These are phyloP conservation scores for Trichoderma endophyticum DNA, from an alignment of 2,329 filamentous ascomycete genomes.

Conservation along the genomic window DNA sequence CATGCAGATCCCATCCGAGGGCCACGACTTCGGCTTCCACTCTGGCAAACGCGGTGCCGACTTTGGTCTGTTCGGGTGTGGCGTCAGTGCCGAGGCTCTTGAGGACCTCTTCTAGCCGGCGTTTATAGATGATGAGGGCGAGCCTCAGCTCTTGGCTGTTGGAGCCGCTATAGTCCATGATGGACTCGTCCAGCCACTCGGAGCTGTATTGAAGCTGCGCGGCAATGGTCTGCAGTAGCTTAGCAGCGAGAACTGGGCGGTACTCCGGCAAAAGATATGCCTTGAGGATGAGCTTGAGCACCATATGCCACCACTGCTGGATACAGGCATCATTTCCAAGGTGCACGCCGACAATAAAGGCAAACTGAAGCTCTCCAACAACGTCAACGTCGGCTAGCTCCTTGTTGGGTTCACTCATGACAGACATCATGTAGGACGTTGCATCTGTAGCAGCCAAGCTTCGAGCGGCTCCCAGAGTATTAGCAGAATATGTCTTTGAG, in stretches of 20 bases:
- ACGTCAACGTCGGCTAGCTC: conserved; percentile 41
- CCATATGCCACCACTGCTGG: conserved; percentile 60
- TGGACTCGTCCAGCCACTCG: conserved; percentile 45
- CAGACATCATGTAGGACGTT: conserved; percentile 43
- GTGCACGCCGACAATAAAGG: conserved; percentile 55
- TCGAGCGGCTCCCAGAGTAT: conserved; percentile 36
- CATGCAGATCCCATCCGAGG: conserved; percentile 56
- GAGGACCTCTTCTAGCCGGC: conserved; percentile 48
- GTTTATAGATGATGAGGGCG: conserved; percentile 53
- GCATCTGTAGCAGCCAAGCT: conserved; percentile 48
- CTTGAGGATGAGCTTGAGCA: conserved; percentile 50
- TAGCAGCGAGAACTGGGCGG: conserved; percentile 43
- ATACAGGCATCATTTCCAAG: conserved; percentile 58
- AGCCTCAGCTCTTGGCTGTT: conserved; percentile 40
- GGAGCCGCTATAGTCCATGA: conserved; percentile 36
- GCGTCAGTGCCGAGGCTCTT: conserved; percentile 33
- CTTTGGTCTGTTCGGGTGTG: conserved; percentile 41
- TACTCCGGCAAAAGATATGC: conserved; percentile 44
- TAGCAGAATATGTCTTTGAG: conserved; percentile 41
- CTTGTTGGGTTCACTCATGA: conserved; percentile 33
- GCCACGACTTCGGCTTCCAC: conserved; percentile 35
- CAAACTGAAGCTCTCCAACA: conserved; percentile 59
- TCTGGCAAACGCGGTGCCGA: conserved; percentile 45
- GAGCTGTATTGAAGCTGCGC: conserved; percentile 55
- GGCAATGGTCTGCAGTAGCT: conserved; percentile 50